Conservation (phyloP, 2,329 filamentous ascomycete species). For the Hypomyces perniciosus region DNA sequence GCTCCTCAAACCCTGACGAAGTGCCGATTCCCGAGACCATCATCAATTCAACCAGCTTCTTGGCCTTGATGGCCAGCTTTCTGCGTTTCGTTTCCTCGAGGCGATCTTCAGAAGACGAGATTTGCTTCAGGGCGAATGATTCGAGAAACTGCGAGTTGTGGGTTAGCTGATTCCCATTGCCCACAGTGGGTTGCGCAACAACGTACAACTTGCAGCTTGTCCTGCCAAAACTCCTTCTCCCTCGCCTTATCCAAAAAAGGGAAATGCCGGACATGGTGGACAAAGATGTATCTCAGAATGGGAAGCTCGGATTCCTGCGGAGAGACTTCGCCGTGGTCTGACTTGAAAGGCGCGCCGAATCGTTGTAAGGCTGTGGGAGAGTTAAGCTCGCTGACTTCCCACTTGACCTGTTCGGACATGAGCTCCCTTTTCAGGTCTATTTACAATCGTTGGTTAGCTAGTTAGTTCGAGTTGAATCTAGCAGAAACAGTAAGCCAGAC, state of each 20-base stretch:
- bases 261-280: conserved; percentile 95
- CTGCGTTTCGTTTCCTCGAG: conserved; percentile 92
- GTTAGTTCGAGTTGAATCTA: neutral
- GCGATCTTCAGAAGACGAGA: conserved; percentile 93
- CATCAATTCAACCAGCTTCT: conserved; percentile 97
- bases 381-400: conserved; percentile 87
- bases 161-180: conserved; percentile 1
- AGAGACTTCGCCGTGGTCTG: conserved; percentile 84
- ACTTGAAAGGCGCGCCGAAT: conserved; percentile 93
- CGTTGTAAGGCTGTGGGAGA: conserved; percentile 89
- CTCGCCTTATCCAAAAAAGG: conserved; percentile 93
- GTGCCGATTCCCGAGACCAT: conserved; percentile 98
- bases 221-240: conserved; percentile 99
- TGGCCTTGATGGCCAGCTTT: conserved; percentile 86
- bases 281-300: conserved; percentile 92
- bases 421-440: conserved; percentile 93
- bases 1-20: conserved; percentile 93
- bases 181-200: neutral
- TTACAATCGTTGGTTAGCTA: neutral
- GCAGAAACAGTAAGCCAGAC: neutral
- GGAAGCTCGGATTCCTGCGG: conserved; percentile 92
- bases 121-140: conserved; percentile 94
- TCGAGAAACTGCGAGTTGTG: conserved; percentile 67
- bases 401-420: conserved; percentile 80
- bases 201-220: conserved; percentile 88